Evolutionary conservation across 352 stramenopile species (phyloP), one percentile per base, ranked within the genome.

Genomic region (Chrysophaeum taylorii): DNA sequence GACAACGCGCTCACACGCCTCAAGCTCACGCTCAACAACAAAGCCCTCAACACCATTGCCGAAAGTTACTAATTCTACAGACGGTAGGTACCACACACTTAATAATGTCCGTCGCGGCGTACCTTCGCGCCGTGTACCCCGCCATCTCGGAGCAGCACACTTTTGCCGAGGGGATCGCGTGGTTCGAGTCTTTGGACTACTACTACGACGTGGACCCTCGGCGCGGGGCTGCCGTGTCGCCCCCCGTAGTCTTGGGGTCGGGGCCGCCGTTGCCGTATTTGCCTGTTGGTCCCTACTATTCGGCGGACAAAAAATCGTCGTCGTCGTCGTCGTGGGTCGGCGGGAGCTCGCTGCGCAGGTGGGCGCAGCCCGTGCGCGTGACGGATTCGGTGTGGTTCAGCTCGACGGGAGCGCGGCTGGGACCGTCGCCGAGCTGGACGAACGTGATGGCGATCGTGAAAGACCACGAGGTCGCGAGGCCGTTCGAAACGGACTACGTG

Each of bases 121-220:
- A n/a, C n/a, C n/a, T n/a, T n/a, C n/a, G n/a, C n/a, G n/a, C n/a
- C n/a, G n/a, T n/a, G n/a, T n/a, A n/a, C n/a, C n/a, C n/a, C n/a
- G n/a, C n/a, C n/a, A n/a, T n/a, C n/a, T n/a, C n/a, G n/a, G n/a
- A n/a, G n/a, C n/a, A n/a, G n/a, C n/a, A n/a, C n/a, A n/a, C n/a
- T n/a, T n/a, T n/a, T n/a, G n/a, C n/a, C n/a, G n/a, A n/a, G n/a
- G n/a, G n/a, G n/a, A n/a, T 63, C 25, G 33, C 25, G 27, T 25
- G 36, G 12, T 63, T 41, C 52, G 52, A 63, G 52, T 63, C 52
- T 2, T 31, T 63, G 5, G 52, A 63, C 52, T 63, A 63, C 52
- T 63, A 31, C 33, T 63, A 63, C 33, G 45, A 54, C 45, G n/a
- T 16, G 18, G 45, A 23, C 45, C 18, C 5, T 12, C 5, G 5